Conservation (phyloP, 2,329 filamentous ascomycete genomes). For the Alternaria brassicae region DNA sequence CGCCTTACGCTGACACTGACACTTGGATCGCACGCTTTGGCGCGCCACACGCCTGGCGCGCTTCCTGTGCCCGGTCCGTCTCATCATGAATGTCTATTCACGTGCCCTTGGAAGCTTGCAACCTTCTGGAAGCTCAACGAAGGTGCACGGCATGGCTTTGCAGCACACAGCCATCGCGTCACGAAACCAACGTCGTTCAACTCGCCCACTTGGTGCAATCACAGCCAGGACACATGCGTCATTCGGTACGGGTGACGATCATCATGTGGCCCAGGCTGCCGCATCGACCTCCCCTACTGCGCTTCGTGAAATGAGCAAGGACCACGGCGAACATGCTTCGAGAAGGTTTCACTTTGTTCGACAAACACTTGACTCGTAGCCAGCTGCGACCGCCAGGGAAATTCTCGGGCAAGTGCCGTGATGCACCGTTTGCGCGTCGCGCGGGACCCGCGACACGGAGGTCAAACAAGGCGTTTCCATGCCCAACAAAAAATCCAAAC, state of each 20-base stretch:
- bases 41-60: constrained; percentile 14
- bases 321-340: constrained; percentile 38
- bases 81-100: constrained; percentile 18
- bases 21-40: constrained; percentile 9
- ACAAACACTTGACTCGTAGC: constrained; percentile 16
- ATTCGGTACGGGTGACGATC: constrained; percentile 44
- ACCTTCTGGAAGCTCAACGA: constrained; percentile 28
- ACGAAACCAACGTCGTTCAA: constrained; percentile 45
- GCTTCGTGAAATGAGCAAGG: constrained; percentile 31
- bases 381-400: background rate
- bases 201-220: constrained; percentile 18
- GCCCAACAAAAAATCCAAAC: constrained; percentile 17
- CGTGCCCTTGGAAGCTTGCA: constrained; percentile 21
- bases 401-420: constrained; percentile 2
- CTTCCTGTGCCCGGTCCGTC: constrained; percentile 5
- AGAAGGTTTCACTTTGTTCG: constrained; percentile 41
- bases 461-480: constrained; percentile 14
- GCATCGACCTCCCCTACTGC: constrained; percentile 22
- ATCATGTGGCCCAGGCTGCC: constrained; percentile 33
- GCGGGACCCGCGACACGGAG: background rate
- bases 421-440: background rate
- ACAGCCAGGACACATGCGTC: constrained; percentile 32
- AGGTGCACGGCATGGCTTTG: constrained; percentile 18
- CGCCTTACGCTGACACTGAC: constrained; percentile 10
- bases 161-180: constrained; percentile 27